phyloP scores from a whole-genome alignment of 768 basidiomycete genomes.

The Cystobasidium tubakii region DNA sequence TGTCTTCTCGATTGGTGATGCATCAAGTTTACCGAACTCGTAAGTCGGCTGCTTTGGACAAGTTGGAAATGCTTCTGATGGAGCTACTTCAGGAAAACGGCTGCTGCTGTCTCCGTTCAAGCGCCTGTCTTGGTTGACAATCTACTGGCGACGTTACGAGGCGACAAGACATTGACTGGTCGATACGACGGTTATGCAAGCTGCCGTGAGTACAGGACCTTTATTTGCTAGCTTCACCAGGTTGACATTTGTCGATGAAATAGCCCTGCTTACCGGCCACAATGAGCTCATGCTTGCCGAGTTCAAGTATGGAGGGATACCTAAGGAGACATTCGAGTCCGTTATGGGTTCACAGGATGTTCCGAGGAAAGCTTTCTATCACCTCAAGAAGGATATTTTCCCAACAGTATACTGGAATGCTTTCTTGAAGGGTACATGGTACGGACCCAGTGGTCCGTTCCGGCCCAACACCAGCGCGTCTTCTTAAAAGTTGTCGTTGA shows the following conservation, averaged over 20 bases:
- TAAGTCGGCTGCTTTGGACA: neutral
- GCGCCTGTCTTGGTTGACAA: conserved; percentile 87
- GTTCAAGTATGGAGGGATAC: conserved; percentile 84
- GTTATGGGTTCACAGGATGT: conserved; percentile 53
- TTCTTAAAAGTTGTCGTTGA: neutral
- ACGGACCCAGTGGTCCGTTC: conserved; percentile 4
- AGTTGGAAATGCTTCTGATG: neutral
- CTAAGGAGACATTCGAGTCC: conserved; percentile 73
- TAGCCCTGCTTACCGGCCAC: conserved; percentile 48
- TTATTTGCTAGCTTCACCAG: conserved; percentile 30
- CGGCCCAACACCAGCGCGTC: conserved; percentile 20
- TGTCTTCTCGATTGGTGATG: conserved; percentile 87
- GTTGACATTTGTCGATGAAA: conserved; percentile 54
- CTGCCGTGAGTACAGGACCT: conserved; percentile 43
- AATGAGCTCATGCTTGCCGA: conserved; percentile 67
- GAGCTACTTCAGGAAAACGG: conserved; percentile 61
- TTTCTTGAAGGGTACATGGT: conserved; percentile 48
- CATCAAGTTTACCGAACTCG: conserved; percentile 82
- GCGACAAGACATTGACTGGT: conserved; percentile 60
- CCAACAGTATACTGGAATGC: conserved; percentile 22
- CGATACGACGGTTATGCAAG: conserved; percentile 65
- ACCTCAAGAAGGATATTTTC: conserved; percentile 65
- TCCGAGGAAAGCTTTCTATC: conserved; percentile 64
- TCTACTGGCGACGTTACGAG: conserved; percentile 68
- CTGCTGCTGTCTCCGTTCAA: conserved; percentile 85